Evolutionary conservation across 1,284 basidiomycete genomes (phyloP), one percentile per base, ranked within the genome.

Genomic region (Melanopsichium pennsylvanicum): DNA sequence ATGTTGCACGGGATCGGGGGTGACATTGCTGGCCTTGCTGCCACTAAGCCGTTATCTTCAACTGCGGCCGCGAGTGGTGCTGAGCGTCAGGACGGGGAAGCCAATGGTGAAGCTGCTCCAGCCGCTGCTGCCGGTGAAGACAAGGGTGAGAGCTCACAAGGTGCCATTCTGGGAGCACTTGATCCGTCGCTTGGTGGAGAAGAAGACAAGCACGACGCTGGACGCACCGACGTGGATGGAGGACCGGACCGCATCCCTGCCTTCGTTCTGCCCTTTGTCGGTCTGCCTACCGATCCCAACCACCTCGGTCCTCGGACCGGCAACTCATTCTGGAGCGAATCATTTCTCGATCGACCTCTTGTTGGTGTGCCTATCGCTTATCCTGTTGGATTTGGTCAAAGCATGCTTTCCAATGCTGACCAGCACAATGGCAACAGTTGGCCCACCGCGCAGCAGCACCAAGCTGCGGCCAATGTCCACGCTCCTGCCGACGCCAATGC

Each of bases 361-460:
- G 48, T 69, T 2, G 66, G 66, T 12, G 58, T 69, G 19, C 64
- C 64, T n/a, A 58, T 68, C 3, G 64, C 64, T 1, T 68, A 68
- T n/a, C 58, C 64, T 1, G 54, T 68, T 9, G 58, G 64, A 21
- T 68, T 56, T 31, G 64, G 64, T 4, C 64, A 61, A 51, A 36
- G 41, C 18, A 31, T 50, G 10, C 13, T 55, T 18, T 16, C 39
- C 13, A 37, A 31, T 23, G 25, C 41, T 5, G 64, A 61, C 7
- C 52, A 58, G 41, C 57, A 67, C 34, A 61, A 68, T 15, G 58
- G 58, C 34, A 35, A 32, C 41, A 33, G 23, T 33, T 67, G 63
- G 63, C 9, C 35, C 5, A 10, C 50, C 5, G 47, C 36, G 31
- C 43, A 42, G 31, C 43, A 42, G 43, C 60, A 46, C 13, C 39